phyloP scores from a whole-genome alignment of 169 alveolate species.

The Plasmodium berghei region DNA sequence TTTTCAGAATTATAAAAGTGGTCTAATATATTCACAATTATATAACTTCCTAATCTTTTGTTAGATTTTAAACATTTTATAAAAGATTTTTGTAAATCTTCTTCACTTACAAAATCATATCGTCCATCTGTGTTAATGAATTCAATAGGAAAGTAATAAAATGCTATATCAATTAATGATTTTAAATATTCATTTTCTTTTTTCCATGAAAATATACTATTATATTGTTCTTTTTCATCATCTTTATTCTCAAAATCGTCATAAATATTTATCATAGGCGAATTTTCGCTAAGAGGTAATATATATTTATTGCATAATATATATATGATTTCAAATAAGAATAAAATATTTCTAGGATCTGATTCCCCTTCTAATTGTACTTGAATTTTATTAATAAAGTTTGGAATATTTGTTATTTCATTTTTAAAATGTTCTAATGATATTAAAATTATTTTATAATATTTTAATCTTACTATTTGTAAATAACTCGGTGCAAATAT shows the following conservation, averaged over 20 bases:
- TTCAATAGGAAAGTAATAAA: slow-evolving; percentile 62
- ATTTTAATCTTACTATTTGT: slow-evolving; percentile 35
- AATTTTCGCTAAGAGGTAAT: background rate
- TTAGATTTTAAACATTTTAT: slow-evolving; percentile 34
- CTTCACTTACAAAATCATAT: slow-evolving; percentile 49
- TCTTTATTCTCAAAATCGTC: background rate
- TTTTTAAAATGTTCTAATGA: slow-evolving; percentile 20
- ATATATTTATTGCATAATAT: slow-evolving; percentile 28
- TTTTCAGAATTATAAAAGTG: slow-evolving; percentile 40
- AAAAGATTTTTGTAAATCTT: slow-evolving; percentile 27
- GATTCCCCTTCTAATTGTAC: slow-evolving; percentile 68
- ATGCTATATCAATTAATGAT: slow-evolving; percentile 51
- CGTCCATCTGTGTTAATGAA: slow-evolving; percentile 22
- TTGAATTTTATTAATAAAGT: slow-evolving; percentile 52
- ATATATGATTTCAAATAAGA: slow-evolving; percentile 46
- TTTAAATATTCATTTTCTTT: slow-evolving; percentile 35
- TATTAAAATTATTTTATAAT: slow-evolving; percentile 42
- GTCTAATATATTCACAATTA: slow-evolving; percentile 40
- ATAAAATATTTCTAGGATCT: slow-evolving; percentile 48
- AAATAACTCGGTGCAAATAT: slow-evolving; percentile 62
- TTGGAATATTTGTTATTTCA: slow-evolving; percentile 30
- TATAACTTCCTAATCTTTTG: slow-evolving; percentile 35
- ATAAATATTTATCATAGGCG: background rate
- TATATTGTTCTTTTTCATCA: background rate
- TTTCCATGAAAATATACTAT: slow-evolving; percentile 10